A percentile compares a stretch with the other conserved stretches of the same genome.
Conservation (phyloP, 2,329 filamentous ascomycete species). For the Ophiostoma novo-ulmi region DNA sequence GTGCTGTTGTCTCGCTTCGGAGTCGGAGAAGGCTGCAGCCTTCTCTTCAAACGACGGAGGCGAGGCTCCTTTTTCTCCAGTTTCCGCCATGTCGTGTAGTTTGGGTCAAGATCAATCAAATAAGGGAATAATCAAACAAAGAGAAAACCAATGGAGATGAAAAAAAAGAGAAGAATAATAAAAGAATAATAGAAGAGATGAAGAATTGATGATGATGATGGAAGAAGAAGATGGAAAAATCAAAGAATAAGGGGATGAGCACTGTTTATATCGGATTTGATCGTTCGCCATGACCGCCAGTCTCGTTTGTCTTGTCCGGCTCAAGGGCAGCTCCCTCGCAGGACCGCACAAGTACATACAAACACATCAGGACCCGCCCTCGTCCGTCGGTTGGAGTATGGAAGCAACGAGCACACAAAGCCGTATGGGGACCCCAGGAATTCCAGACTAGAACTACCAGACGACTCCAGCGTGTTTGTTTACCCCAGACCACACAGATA, state of each 20-base stretch:
- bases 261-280: conserved; percentile 3
- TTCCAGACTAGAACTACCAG: not conserved
- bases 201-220: not conserved
- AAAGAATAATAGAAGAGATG: not conserved
- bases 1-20: not conserved
- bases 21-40: not conserved
- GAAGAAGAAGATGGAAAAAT: not conserved
- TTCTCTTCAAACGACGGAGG: not conserved
- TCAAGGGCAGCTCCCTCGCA: not conserved
- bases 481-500: conserved; percentile 1
- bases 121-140: not conserved
- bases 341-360: not conserved
- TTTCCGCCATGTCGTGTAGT: not conserved
- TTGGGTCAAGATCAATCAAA: not conserved
- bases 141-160: not conserved
- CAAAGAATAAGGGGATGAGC: not conserved
- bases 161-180: not conserved
- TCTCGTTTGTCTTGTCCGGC: not conserved
- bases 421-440: not conserved
- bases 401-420: not conserved
- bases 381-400: not conserved
- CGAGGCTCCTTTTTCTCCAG: not conserved
- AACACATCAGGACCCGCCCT: not conserved
- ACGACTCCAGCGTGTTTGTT: not conserved
- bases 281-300: not conserved